Evolutionary conservation across 1,284 basidiomycete species (phyloP).

Genomic region (Grifola frondosa): DNA sequence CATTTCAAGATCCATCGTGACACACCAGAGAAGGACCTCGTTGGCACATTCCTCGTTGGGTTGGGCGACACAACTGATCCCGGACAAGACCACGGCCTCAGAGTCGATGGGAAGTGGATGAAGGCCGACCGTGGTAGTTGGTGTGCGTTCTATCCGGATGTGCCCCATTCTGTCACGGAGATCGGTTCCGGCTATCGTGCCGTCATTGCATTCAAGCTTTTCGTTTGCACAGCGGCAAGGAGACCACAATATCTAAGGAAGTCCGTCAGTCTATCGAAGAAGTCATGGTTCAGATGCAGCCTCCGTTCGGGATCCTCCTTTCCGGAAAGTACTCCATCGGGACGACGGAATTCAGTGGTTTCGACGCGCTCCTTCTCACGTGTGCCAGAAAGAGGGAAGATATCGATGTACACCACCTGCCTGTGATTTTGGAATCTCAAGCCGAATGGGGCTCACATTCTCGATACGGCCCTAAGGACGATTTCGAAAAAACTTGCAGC

Average conservation of each 20-base stretch:
- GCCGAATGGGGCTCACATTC: slow-evolving; percentile 1
- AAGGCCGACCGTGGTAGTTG: slow-evolving; percentile 21
- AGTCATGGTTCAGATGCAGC: slow-evolving; percentile 13
- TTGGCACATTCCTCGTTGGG: slow-evolving; percentile 22
- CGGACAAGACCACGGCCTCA: slow-evolving; percentile 9
- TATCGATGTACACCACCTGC: slow-evolving; percentile 26
- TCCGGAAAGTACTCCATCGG: slow-evolving; percentile 29
- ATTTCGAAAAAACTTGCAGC: slow-evolving; percentile 5
- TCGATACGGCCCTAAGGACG: slow-evolving; percentile 1
- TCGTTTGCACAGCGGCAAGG: slow-evolving; percentile 12
- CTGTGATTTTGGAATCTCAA: slow-evolving; percentile 21
- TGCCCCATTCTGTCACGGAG: slow-evolving; percentile 29
- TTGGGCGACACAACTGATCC: slow-evolving; percentile 5
- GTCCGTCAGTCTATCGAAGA: slow-evolving; percentile 2
- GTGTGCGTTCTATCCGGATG: slow-evolving; percentile 40
- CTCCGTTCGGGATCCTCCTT: slow-evolving; percentile 31
- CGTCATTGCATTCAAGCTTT: slow-evolving; percentile 35
- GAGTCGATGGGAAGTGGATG: slow-evolving; percentile 12
- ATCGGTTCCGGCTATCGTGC: slow-evolving; percentile 27
- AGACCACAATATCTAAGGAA: background rate
- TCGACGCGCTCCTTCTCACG: slow-evolving; percentile 26
- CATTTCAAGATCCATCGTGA: slow-evolving; percentile 32
- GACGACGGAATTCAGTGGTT: slow-evolving; percentile 23
- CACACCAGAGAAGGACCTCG: slow-evolving; percentile 28
- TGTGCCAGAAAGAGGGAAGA: slow-evolving; percentile 10